These are phyloP conservation scores for Boletellus sp. DNA, from an alignment of 768 basidiomycete genomes.

Conservation along the genomic window DNA sequence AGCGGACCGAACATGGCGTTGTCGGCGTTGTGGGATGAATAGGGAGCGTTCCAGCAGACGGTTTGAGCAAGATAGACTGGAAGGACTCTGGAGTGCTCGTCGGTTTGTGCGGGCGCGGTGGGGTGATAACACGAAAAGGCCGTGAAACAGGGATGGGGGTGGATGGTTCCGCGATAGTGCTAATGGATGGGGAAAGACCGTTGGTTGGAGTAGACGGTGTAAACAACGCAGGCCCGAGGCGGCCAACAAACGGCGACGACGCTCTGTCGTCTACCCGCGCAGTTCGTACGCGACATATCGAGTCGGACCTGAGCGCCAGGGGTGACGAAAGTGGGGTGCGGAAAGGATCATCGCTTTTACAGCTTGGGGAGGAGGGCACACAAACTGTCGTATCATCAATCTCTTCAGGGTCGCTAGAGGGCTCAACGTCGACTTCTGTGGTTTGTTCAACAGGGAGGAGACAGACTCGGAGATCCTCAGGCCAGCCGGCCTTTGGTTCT, in stretches of 20 bases:
- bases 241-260: conserved; percentile 23
- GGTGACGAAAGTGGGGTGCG: conserved; percentile 12
- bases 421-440: conserved; percentile 13
- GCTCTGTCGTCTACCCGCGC: neutral
- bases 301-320: neutral
- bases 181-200: conserved; percentile 6
- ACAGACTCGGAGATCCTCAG: conserved; percentile 40
- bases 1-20: conserved; percentile 31
- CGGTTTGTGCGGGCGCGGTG: conserved; percentile 37
- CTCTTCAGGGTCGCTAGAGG: conserved; percentile 26
- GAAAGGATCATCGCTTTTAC: conserved; percentile 5
- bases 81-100: conserved; percentile 29
- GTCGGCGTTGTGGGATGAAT: conserved; percentile 26
- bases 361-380: neutral
- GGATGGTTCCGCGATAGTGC: conserved; percentile 17
- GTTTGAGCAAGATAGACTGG: conserved; percentile 28
- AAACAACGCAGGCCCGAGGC: conserved; percentile 30
- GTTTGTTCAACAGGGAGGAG: conserved; percentile 15
- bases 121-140: conserved; percentile 26
- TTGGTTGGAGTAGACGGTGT: conserved; percentile 2
- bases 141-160: conserved; percentile 25
- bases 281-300: conserved; percentile 2
- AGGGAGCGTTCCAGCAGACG: conserved; percentile 26
- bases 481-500: conserved; percentile 53
- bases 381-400: conserved; percentile 11